Conservation (phyloP, 75 land plant species). For the Isoetes taiwanensis region DNA sequence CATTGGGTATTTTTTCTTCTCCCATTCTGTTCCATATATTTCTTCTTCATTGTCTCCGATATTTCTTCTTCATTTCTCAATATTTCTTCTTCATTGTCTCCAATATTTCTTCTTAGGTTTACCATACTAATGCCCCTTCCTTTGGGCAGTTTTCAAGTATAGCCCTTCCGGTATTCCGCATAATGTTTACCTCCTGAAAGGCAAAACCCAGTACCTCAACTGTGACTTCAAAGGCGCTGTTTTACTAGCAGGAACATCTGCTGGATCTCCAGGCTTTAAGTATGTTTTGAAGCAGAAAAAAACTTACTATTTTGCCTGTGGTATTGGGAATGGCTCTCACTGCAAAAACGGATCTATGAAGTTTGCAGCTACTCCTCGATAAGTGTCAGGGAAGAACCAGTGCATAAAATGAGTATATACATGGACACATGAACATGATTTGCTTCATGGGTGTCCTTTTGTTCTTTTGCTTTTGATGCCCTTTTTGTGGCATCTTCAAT, state of each 20-base stretch:
- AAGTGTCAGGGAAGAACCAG: constrained; percentile 2
- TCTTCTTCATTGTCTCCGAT: too few species aligned
- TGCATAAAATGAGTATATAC: not conserved
- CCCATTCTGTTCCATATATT: too few species aligned
- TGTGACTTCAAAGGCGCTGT: constrained; percentile 33
- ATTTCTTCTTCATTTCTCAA: not conserved
- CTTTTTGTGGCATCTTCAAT: too few species aligned
- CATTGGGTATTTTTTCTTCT: constrained; percentile 23
- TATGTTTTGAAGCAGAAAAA: constrained; percentile 20
- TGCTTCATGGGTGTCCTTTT: too few species aligned
- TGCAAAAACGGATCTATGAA: constrained; percentile 50
- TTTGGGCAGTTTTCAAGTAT: constrained; percentile 52
- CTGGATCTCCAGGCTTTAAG: constrained; percentile 31
- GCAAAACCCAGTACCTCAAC: constrained; percentile 13
- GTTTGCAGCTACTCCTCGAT: constrained; percentile 23
- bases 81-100: not conserved
- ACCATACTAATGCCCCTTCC: too few species aligned
- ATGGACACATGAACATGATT: too few species aligned
- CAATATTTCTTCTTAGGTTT: not conserved
- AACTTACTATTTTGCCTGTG: constrained; percentile 49
- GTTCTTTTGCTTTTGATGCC: too few species aligned
- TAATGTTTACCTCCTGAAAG: constrained; percentile 35
- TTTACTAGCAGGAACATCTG: constrained; percentile 25
- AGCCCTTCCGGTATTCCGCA: constrained; percentile 34
- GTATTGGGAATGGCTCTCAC: constrained; percentile 28